Base-by-base conservation (phyloP, 2,329 filamentous ascomycete genomes). In the Sporothrix phasma region DNA sequence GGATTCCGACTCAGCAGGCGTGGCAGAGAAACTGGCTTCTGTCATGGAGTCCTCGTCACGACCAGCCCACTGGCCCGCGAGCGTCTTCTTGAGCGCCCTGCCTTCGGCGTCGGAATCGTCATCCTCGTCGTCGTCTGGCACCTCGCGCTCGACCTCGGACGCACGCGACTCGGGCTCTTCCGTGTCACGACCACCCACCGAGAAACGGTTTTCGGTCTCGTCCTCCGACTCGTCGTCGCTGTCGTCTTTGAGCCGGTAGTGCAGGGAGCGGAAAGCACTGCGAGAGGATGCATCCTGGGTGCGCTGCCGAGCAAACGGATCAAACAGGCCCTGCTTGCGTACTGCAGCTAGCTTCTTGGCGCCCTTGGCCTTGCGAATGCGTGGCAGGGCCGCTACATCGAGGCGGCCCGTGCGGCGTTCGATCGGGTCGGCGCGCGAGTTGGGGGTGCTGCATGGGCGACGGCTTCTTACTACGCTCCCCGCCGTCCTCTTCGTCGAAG, bases 221-320 rank as follows among this genome's bases (percentile, higher is more conserved):
- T 95, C 92, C 68, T 96, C 92, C 0, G 91, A 95, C 73, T 97
- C 90, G n/a, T 88, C 89, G 47, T 90, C 64, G 67, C 88, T 89
- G 67, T 88, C 84, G 71, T 88, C 84, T 68, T 88, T 83, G 67
- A 94, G 80, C 39, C 87, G 84, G 75, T 96, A 88, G 73, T 96
- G 91, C 19, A 97, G 81, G 6, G 90, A 89, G 62, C 92, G 85
- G 73, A 92, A 86, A 26, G 86, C 83, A 66, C 85, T 86, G 49
- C 79, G 78, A 15, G 76, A 72, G 72, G 81, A 72, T 67, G 83
- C 70, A 73, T 60, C 65, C 41, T 61, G 66, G 8, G 66, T 61
- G n/a, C 82, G 89, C 67, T 82, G 80, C 67, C 84, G 81, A 26
- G 79, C 90, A 70, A 86, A 86, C 0, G 84, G 82, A 72, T 91